Evolutionary conservation across 2,329 filamentous ascomycete species (phyloP).

Genomic region (Cladosporium sp.): DNA sequence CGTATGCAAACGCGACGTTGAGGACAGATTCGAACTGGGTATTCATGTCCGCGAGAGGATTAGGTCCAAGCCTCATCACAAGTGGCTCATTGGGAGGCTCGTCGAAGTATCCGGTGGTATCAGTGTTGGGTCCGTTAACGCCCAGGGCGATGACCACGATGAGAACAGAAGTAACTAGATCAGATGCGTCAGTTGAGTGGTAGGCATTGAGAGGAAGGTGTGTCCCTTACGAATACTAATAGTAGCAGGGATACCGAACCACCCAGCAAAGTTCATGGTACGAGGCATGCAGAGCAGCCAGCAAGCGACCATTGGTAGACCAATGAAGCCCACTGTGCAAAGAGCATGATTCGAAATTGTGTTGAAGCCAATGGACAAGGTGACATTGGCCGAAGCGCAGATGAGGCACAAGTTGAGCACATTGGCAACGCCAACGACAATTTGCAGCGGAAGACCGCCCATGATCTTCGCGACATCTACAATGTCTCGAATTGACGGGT

Average conservation of each 20-base stretch:
- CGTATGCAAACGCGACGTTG: conserved; percentile 2
- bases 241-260: conserved; percentile 13
- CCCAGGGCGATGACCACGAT: conserved; percentile 50
- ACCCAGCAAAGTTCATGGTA: conserved; percentile 16
- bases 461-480: conserved; percentile 5
- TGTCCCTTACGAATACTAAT: conserved; percentile 2
- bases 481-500: conserved; percentile 4
- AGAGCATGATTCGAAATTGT: conserved; percentile 13
- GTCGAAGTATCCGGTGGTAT: conserved; percentile 47
- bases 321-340: conserved; percentile 15
- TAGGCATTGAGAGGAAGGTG: not conserved
- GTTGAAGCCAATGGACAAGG: conserved; percentile 14
- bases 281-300: conserved; percentile 15
- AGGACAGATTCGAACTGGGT: conserved; percentile 2
- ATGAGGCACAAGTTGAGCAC: conserved; percentile 17
- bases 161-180: not conserved
- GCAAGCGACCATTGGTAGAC: conserved; percentile 15
- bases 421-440: conserved; percentile 12
- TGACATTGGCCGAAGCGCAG: conserved; percentile 15
- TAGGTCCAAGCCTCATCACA: not conserved
- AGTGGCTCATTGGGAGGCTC: conserved; percentile 3
- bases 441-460: conserved; percentile 6
- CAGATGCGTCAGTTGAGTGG: not conserved
- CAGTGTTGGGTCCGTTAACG: conserved; percentile 65
- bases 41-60: not conserved